Conservation (phyloP, 225 moss, liverwort and hornwort genomes). For the Anthoceros angustus region DNA sequence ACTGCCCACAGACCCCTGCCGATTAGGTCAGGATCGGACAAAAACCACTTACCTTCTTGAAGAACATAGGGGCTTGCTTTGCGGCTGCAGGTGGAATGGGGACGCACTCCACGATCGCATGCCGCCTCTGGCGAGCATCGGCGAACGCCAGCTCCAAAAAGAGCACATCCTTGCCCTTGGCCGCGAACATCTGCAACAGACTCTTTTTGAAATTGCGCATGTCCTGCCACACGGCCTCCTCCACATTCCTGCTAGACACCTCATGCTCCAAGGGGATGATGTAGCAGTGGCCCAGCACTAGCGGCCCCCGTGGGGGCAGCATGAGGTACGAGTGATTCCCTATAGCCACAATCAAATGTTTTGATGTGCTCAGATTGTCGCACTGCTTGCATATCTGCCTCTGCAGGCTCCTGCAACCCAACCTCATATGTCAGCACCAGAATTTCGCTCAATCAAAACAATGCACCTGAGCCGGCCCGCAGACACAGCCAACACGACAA, state of each 20-base stretch:
- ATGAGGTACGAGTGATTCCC: slow-evolving; percentile 72
- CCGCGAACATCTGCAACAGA: slow-evolving; percentile 71
- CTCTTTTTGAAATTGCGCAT: slow-evolving; percentile 97
- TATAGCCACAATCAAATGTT: slow-evolving; percentile 88
- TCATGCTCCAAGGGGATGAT: slow-evolving; percentile 74
- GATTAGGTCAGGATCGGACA: background rate
- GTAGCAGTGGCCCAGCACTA: slow-evolving; percentile 77
- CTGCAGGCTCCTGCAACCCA: background rate
- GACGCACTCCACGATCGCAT: slow-evolving; percentile 84
- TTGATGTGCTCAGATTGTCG: slow-evolving; percentile 64
- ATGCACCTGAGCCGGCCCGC: background rate
- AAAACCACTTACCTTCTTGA: slow-evolving; percentile 60
- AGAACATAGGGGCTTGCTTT: slow-evolving; percentile 82
- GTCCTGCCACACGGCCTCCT: slow-evolving; percentile 90
- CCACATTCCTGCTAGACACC: slow-evolving; percentile 77
- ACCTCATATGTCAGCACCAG: background rate
- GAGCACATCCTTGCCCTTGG: slow-evolving; percentile 59
- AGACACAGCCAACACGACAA: background rate
- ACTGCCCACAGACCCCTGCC: background rate
- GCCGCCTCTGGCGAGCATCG: slow-evolving; percentile 48
- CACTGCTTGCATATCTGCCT: slow-evolving; percentile 1
- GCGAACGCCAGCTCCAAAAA: slow-evolving; percentile 84
- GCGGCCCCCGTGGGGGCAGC: slow-evolving; percentile 52
- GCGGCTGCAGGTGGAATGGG: slow-evolving; percentile 59
- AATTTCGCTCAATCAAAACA: background rate